Evolutionary conservation across 2,329 filamentous ascomycete genomes (phyloP).

Genomic region (Venturia aucupariae): DNA sequence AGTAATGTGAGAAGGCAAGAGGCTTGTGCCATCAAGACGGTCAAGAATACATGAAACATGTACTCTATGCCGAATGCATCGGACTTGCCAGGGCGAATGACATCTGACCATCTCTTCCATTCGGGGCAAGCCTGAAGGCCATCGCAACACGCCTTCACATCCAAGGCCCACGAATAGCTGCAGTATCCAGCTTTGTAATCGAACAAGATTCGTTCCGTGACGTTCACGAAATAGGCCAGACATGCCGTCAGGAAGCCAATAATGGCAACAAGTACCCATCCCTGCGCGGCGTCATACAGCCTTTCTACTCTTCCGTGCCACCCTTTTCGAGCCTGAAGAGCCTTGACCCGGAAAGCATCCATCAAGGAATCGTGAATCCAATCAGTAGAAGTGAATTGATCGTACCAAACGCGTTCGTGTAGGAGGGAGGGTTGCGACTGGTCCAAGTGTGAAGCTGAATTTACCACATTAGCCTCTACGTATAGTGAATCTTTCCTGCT

Average conservation of each 20-base stretch:
- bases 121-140: conserved; percentile 45
- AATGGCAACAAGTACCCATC: conserved; percentile 86
- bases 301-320: conserved; percentile 69
- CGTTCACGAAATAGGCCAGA: conserved; percentile 80
- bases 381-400: conserved; percentile 94
- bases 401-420: conserved; percentile 94
- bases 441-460: conserved; percentile 40
- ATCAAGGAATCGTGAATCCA: conserved; percentile 98
- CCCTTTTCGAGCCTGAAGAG: conserved; percentile 71
- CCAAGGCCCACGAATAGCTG: conserved; percentile 56
- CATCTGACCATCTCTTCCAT: conserved; percentile 58
- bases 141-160: conserved; percentile 57
- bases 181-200: conserved; percentile 92
- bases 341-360: conserved; percentile 82
- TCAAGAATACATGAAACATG: conserved; percentile 61
- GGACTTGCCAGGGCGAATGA: conserved; percentile 40
- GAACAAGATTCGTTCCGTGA: conserved; percentile 76
- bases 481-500: background rate
- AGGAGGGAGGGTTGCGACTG: conserved; percentile 58
- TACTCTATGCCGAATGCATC: conserved; percentile 60
- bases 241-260: conserved; percentile 79
- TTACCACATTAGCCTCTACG: background rate
- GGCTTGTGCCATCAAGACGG: conserved; percentile 57
- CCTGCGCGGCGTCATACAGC: conserved; percentile 78
- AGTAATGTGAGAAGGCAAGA: conserved; percentile 74